Conservation (phyloP, 2,329 filamentous ascomycete species). For the Talaromyces sp. region DNA sequence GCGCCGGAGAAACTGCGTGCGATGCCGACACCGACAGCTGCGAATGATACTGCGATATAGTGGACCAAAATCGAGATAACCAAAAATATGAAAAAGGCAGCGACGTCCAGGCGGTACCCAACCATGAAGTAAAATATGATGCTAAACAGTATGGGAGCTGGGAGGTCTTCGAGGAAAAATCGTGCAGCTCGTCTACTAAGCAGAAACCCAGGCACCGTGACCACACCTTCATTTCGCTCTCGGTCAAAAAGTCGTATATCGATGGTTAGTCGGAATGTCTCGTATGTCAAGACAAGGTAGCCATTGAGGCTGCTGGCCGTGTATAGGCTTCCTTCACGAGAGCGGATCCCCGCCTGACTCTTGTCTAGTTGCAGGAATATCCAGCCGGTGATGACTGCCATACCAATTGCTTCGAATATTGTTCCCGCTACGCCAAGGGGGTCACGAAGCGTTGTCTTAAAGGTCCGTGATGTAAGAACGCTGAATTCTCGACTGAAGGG, state of each 20-base stretch:
- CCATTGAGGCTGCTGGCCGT: constrained; percentile 69
- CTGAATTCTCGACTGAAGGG: constrained; percentile 60
- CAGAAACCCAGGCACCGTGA: constrained; percentile 66
- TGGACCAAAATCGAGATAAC: constrained; percentile 65
- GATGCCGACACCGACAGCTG: constrained; percentile 63
- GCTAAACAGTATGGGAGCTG: constrained; percentile 67
- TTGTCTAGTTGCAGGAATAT: constrained; percentile 65
- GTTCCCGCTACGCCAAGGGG: constrained; percentile 71
- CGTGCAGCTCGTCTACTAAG: constrained; percentile 67
- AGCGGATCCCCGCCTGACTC: constrained; percentile 68
- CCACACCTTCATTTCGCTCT: constrained; percentile 69
- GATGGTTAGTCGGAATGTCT: constrained; percentile 69
- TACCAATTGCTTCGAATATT: constrained; percentile 64
- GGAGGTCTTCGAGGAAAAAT: constrained; percentile 67
- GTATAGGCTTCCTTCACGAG: constrained; percentile 69
- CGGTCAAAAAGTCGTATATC: constrained; percentile 75
- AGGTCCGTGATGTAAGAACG: constrained; percentile 65
- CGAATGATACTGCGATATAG: constrained; percentile 69
- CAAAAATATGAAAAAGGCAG: constrained; percentile 70
- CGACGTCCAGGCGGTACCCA: constrained; percentile 62
- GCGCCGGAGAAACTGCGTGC: constrained; percentile 67
- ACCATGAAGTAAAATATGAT: constrained; percentile 75
- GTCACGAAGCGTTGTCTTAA: constrained; percentile 71
- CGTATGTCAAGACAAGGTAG: constrained; percentile 72
- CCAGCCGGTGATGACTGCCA: constrained; percentile 70